Conservation (phyloP, 441 rosid genomes). For the Gossypium davidsonii region DNA sequence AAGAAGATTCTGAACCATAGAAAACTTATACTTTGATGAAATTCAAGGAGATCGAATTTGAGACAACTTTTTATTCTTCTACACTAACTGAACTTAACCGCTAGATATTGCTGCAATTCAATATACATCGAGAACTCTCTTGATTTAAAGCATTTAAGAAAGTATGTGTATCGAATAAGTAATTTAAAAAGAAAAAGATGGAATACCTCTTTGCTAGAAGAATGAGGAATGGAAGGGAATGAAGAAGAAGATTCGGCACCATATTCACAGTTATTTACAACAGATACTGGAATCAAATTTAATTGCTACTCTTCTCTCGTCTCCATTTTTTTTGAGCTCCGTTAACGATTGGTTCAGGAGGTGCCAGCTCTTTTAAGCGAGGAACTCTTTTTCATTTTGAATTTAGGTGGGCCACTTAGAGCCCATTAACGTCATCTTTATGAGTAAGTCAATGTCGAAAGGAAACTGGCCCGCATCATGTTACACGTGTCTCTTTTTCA, state of each 20-base stretch:
- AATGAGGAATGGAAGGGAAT: not conserved
- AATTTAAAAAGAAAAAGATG: no score
- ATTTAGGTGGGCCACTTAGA: not conserved
- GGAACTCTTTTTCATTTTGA: not conserved
- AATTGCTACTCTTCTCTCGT: not conserved
- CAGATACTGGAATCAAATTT: constrained; percentile 1
- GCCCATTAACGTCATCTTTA: not conserved
- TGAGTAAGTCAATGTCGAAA: not conserved
- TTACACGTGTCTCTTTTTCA: not conserved
- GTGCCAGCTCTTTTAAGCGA: not conserved
- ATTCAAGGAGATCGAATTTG: not conserved
- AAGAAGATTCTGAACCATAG: constrained; percentile 1
- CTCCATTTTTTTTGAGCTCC: not conserved
- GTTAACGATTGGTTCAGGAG: not conserved
- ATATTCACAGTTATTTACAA: not conserved
- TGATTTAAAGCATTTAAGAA: not conserved
- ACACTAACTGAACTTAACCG: not conserved
- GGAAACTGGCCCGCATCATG: not conserved
- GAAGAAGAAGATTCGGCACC: not conserved
- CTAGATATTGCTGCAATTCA: not conserved
- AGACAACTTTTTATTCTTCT: not conserved
- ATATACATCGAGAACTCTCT: not conserved
- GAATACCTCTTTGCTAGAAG: constrained; percentile 8
- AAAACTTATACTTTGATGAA: not conserved
- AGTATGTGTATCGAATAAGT: not conserved